Evolutionary conservation across 345 rosid genomes (phyloP).

Genomic region (Anastatica hierochuntica): DNA sequence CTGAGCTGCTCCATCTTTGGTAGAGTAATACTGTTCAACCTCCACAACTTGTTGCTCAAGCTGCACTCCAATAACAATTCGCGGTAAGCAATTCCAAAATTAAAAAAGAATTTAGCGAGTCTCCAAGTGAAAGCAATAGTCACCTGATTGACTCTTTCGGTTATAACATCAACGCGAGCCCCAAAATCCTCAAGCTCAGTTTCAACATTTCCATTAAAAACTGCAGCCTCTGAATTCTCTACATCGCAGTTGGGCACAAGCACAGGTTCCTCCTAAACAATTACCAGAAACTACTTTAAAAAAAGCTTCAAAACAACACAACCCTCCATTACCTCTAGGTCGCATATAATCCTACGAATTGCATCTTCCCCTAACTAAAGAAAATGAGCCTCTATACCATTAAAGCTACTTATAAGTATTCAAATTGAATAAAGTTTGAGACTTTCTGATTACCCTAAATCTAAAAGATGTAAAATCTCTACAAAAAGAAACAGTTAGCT

Average conservation of each 20-base stretch:
- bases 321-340: neutral
- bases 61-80: conserved; percentile 34
- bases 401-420: neutral
- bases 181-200: conserved; percentile 29
- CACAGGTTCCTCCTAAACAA: conserved; percentile 19
- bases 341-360: neutral
- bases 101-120: neutral
- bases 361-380: neutral
- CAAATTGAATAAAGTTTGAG: conserved; percentile 3
- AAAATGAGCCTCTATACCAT: neutral
- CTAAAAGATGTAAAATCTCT: neutral
- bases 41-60: conserved; percentile 48
- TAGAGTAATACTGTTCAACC: conserved; percentile 47
- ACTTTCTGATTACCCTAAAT: neutral
- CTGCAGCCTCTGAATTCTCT: neutral
- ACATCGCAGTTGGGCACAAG: conserved; percentile 18
- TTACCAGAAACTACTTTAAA: neutral
- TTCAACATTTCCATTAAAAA: conserved; percentile 16
- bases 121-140: neutral
- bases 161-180: conserved; percentile 32
- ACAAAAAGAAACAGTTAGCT: neutral
- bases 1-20: conserved; percentile 28
- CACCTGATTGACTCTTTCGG: conserved; percentile 40
- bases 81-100: neutral
- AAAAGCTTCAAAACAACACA: neutral